phyloP scores from a whole-genome alignment of 192 early-diverging fungal species.

The Coemansia sp. region DNA sequence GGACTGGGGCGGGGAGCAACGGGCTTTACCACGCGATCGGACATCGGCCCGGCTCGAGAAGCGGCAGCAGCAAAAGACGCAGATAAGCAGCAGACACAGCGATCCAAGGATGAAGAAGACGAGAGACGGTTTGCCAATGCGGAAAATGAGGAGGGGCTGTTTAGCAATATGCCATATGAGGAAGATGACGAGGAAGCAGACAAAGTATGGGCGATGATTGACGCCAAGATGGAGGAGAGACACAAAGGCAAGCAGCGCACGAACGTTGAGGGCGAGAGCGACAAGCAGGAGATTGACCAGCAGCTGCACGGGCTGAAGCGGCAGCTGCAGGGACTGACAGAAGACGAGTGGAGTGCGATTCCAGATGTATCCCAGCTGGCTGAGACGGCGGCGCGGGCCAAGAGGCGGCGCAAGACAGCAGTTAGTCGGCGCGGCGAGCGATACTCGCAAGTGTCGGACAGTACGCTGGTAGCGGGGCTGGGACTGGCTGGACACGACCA shows the following conservation, averaged over 20 bases:
- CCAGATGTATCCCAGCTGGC: constrained; percentile 76
- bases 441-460: constrained; percentile 61
- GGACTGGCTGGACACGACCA: constrained; percentile 12
- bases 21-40: constrained; percentile 96
- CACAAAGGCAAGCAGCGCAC: constrained; percentile 69
- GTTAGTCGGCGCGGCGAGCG: constrained; percentile 31
- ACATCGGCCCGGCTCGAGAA: constrained; percentile 96
- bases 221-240: constrained; percentile 87
- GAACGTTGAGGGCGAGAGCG: constrained; percentile 60
- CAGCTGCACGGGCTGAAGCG: constrained; percentile 92
- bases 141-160: constrained; percentile 92
- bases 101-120: constrained; percentile 12
- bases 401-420: constrained; percentile 62
- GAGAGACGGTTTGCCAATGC: constrained; percentile 71
- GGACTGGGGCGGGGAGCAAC: constrained; percentile 96
- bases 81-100: neutral
- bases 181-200: constrained; percentile 98
- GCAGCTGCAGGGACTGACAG: constrained; percentile 69
- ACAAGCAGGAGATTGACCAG: constrained; percentile 78
- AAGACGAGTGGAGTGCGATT: constrained; percentile 84
- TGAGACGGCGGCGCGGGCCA: constrained; percentile 57
- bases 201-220: constrained; percentile 84
- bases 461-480: constrained; percentile 54
- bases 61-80: constrained; percentile 25
- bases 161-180: constrained; percentile 84